phyloP scores from a whole-genome alignment of 2,329 filamentous ascomycete species.

The Hypoxylon rubiginosum region DNA sequence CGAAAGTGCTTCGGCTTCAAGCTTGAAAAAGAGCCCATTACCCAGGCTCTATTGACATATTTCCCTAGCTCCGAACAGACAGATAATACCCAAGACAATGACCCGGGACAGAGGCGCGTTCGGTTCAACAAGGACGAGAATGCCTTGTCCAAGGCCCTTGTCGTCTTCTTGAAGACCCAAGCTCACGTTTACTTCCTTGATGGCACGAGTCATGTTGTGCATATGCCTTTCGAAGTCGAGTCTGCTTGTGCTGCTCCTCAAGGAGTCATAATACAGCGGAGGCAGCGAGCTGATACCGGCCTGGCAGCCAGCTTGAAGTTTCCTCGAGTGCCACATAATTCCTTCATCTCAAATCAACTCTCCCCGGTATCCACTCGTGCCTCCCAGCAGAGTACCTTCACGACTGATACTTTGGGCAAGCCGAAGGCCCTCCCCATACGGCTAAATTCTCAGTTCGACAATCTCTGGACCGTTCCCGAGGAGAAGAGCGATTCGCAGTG shows the following conservation, averaged over 20 bases:
- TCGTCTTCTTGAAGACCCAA: slow-evolving; percentile 92
- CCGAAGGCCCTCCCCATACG: slow-evolving; percentile 67
- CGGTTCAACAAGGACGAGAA: slow-evolving; percentile 54
- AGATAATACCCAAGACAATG: slow-evolving; percentile 30
- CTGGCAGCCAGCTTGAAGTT: slow-evolving; percentile 68
- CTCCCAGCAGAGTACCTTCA: slow-evolving; percentile 67
- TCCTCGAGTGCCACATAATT: slow-evolving; percentile 80
- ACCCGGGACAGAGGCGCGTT: slow-evolving; percentile 6
- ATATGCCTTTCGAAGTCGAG: slow-evolving; percentile 95
- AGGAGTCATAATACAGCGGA: slow-evolving; percentile 89
- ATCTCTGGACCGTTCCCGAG: slow-evolving; percentile 68
- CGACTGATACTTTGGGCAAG: slow-evolving; percentile 68
- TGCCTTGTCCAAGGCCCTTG: slow-evolving; percentile 75
- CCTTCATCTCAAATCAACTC: slow-evolving; percentile 80
- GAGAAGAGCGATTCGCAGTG: slow-evolving; percentile 71
- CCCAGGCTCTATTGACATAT: slow-evolving; percentile 86
- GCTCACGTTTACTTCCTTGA: slow-evolving; percentile 93
- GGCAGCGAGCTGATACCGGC: slow-evolving; percentile 67
- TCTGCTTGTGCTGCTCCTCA: slow-evolving; percentile 84
- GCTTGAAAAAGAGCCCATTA: slow-evolving; percentile 85
- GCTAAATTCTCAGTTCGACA: slow-evolving; percentile 67
- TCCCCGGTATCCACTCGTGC: slow-evolving; percentile 64
- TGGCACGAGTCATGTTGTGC: slow-evolving; percentile 88
- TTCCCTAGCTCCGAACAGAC: slow-evolving; percentile 73
- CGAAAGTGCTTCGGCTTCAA: slow-evolving; percentile 89